Percentiles rank a stretch among this genome's conserved stretches.
Conservation (phyloP, 305 asterid genomes). For the Vinca major region DNA sequence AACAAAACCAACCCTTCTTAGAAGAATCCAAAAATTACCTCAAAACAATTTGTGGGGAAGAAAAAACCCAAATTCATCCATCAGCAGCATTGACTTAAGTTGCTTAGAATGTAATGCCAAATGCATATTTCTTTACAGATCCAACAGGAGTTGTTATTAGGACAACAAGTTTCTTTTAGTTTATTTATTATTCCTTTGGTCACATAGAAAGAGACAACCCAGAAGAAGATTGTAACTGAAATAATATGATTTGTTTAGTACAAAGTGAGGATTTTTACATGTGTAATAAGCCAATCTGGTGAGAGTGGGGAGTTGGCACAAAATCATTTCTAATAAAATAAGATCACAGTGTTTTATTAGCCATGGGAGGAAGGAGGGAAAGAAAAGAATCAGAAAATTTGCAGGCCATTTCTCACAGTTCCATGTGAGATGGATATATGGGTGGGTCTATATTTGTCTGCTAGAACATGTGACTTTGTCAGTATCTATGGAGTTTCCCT, state of each 20-base stretch:
- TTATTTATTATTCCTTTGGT: neutral
- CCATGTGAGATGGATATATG: conserved; percentile 25
- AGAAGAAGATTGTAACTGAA: conserved; percentile 11
- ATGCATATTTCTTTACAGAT: conserved; percentile 10
- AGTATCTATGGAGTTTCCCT: conserved; percentile 16
- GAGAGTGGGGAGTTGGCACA: conserved; percentile 6
- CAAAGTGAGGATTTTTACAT: no score
- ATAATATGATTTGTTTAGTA: conserved; percentile 2
- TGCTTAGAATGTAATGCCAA: neutral
- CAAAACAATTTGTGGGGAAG: conserved; percentile 8
- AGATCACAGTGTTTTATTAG: neutral
- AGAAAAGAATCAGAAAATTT: conserved; percentile 5
- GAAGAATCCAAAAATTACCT: conserved; percentile 17
- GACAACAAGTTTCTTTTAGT: neutral
- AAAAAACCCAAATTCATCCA: conserved; percentile 10
- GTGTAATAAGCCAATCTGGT: neutral
- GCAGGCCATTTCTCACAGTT: conserved; percentile 20
- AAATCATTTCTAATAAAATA: neutral
- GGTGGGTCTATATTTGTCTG: conserved; percentile 42
- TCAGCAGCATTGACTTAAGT: conserved; percentile 17
- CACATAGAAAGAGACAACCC: conserved; percentile 10
- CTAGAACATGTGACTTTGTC: conserved; percentile 52
- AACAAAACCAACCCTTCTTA: conserved; percentile 23
- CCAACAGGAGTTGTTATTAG: conserved; percentile 8
- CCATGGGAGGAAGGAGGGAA: conserved; percentile 1